Base-by-base conservation (phyloP, 2,329 filamentous ascomycete species). In the Xylariaceae sp. region DNA sequence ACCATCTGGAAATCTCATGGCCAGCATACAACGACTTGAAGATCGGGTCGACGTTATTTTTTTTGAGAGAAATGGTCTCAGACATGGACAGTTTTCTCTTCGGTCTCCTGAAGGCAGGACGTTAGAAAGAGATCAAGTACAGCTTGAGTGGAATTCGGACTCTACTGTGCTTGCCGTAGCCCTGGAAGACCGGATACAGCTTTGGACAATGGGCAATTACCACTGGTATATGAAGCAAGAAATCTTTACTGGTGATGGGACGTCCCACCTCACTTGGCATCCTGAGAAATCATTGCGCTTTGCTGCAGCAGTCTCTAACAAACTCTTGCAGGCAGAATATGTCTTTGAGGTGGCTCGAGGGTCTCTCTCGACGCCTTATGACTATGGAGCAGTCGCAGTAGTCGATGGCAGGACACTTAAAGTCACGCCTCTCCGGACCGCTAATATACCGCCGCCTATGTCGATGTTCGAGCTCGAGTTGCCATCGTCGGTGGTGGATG, bases 201-300 rank as follows among this genome's bases (percentile, higher is more conserved):
- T 98, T 1, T 98, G 93, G 93, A 95, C 89, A 1, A 95, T 85
- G 76, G 87, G 89, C 16, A 98, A 98, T 62, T 98, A 98, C 54
- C 88, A 97, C 61, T 98, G 93, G 79, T 97, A 97, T 62, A 73
- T 98, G 13, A 98, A 98, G 67, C 89, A 95, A 61, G 89, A 96
- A 60, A 73, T 96, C 6, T 65, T 69, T 6, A 67, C 74, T 6
- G 53, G 62, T 7, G 55, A 53, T 11, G 51, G 55, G 3, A 54
- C 64, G 30, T 38, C 56, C 35, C 53, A 60, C 30, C 50, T 79
- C n/a, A 60, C 70, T 1, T 98, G 93, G 93, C 89, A 98, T 62
- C 79, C 88, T 1, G 93, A 97, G 59, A 89, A 86, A 61, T 69
- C 89, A 3, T 68, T 96, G 26, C 78, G 80, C 12, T 72, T 93